Conservation (phyloP, 192 early-diverging fungal species). For the Spizellomyces sp. region DNA sequence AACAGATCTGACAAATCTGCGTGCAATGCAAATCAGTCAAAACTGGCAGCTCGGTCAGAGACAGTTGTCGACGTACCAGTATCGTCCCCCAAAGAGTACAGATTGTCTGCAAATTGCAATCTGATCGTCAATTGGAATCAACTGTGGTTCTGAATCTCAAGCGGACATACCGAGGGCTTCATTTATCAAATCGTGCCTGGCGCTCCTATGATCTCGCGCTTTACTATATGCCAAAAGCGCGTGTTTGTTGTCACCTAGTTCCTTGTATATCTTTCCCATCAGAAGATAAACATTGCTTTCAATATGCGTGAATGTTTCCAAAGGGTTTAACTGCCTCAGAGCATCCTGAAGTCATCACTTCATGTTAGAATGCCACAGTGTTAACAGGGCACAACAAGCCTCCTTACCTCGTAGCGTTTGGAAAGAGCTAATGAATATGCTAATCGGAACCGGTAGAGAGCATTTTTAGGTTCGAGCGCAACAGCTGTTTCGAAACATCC, state of each 20-base stretch:
- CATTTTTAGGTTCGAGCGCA: conserved; percentile 47
- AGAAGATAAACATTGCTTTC: conserved; percentile 66
- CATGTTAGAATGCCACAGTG: neutral
- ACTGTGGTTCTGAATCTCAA: neutral
- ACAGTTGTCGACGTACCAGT: neutral
- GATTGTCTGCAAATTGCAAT: neutral
- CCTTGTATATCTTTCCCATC: conserved; percentile 59
- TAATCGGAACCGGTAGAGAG: conserved; percentile 67
- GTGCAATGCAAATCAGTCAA: too few species aligned
- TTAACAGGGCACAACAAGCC: neutral
- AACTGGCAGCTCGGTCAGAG: neutral
- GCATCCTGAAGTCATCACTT: conserved; percentile 54
- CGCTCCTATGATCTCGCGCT: conserved; percentile 56
- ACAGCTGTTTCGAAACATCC: conserved; percentile 67
- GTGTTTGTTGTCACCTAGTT: conserved; percentile 49
- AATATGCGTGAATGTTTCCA: conserved; percentile 63
- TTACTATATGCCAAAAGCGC: conserved; percentile 63
- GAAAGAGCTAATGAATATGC: conserved; percentile 66
- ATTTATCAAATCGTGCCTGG: conserved; percentile 22
- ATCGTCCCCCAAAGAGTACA: neutral
- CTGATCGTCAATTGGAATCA: neutral
- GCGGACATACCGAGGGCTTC: conserved; percentile 4
- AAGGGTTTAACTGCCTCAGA: conserved; percentile 54
- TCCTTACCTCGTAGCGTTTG: conserved; percentile 50
- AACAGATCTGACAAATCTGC: neutral